These are phyloP conservation scores for Populus deltoides DNA, from an alignment of 345 rosid species.

Conservation along the genomic window DNA sequence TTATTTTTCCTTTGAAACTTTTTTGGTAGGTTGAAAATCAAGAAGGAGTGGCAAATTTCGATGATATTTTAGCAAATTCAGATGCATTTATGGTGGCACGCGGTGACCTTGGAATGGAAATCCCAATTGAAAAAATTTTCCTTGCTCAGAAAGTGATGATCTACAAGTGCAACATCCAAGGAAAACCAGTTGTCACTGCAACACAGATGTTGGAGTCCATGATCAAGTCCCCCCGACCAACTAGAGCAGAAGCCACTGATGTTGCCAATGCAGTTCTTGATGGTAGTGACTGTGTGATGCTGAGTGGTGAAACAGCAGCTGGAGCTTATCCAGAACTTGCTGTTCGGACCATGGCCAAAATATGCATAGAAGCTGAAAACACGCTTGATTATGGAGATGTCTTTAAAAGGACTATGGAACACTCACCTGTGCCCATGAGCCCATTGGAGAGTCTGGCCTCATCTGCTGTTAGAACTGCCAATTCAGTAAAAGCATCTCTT, in stretches of 20 bases:
- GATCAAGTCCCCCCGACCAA: conserved; percentile 97
- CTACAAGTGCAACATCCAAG: conserved; percentile 96
- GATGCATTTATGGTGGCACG: conserved; percentile 99
- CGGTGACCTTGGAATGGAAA: conserved; percentile 98
- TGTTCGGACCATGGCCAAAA: conserved; percentile 88
- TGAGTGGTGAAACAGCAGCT: conserved; percentile 97
- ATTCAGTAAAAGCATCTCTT: conserved; percentile 73
- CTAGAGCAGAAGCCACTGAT: conserved; percentile 97
- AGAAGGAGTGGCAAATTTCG: conserved; percentile 97
- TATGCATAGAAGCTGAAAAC: conserved; percentile 91
- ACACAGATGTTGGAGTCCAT: conserved; percentile 87
- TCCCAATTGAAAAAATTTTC: conserved; percentile 94
- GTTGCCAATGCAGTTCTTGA: conserved; percentile 97
- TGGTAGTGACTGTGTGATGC: conserved; percentile 93
- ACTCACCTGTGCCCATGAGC: conserved; percentile 93
- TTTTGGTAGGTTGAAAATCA: conserved; percentile 80
- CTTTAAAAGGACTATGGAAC: conserved; percentile 76
- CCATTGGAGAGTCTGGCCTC: conserved; percentile 90
- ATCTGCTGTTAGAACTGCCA: conserved; percentile 89
- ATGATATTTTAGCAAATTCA: conserved; percentile 76
- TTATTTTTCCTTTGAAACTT: not conserved
- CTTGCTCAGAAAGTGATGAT: conserved; percentile 98
- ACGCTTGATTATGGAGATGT: conserved; percentile 77
- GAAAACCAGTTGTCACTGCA: conserved; percentile 69
- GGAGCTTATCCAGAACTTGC: conserved; percentile 96